Evolutionary conservation across 73 alveolate genomes (phyloP), one percentile per base, ranked within the genome.

Genomic region (Paramecium tetraurelia): DNA sequence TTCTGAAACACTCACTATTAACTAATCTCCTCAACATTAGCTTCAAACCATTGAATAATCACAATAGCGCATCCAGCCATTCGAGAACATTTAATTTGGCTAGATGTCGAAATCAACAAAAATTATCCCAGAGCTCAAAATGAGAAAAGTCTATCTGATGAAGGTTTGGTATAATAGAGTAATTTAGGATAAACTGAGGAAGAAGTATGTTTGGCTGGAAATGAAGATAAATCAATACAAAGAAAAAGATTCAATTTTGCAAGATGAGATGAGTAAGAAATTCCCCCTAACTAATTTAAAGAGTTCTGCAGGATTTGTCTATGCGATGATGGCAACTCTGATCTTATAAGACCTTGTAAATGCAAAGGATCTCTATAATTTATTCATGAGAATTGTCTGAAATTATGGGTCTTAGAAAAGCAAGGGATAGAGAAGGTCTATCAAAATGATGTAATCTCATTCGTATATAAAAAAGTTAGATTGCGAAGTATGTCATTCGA

Each of bases 271-370:
- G 12, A 63, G 84, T 63, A 63, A 31, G 11, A 31, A 31, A 63
- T 63, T 63, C 38, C 14, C 27, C 14, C 20, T 53, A 53, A 18
- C 9, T 31, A 27, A 63, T 63, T 31, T 31, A 11, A 63, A 63
- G 84, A 63, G 29, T 63, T 31, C 14, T 86, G 93, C 43, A 86
- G 85, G 43, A 86, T 86, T 16, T 86, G 93, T 40, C 24, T 86
- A 16, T 75, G 68, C n/a, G 87, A 75, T 75, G 93, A 86, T 20
- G 93, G 76, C 9, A 22, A 68, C 20, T 72, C 88, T 14, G 76
- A 75, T n/a, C 71, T 86, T 18, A 58, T 86, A 20, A 35, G 76
- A 29, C 93, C 93, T n/a, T 86, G 93, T 43, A 86, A 86, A 68
- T 86, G 93, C 53, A 40, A 72, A 59, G 93, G 93, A 33, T 63